Base-by-base conservation (phyloP, 2,329 filamentous ascomycete genomes). In the Aspergillus novoparasiticus region DNA sequence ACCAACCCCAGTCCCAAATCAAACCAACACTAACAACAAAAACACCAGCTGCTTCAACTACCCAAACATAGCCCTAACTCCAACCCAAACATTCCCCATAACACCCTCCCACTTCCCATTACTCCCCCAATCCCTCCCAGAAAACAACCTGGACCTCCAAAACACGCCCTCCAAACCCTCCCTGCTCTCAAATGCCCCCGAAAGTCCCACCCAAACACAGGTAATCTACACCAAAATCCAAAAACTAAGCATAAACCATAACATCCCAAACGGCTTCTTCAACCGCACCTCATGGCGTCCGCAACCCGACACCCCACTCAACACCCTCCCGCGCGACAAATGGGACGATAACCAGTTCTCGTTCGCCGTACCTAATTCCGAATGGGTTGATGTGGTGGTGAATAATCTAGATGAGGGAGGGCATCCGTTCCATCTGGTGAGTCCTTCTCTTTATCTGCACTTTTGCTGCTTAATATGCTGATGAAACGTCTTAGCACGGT, bases 391-490 rank as follows among this genome's bases (percentile, higher is more conserved):
- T 64, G 66, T 84, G 1, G 74, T 83, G 3, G 72, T 84, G 55
- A 85, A 85, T 65, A 85, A 85, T 60, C 72, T 84, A 19, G 83
- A 85, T 61, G 82, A 84, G 46, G 80, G 80, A 8, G 72, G 76
- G 0, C 83, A 85, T 66, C 83, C 83, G 0, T 84, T 84, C 62
- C 83, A 85, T 66, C 63, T 85, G 48, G 80, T 82, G 71, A 61
- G 71, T 26, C 21, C 23, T 60, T 30, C 26, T 36, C 34, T 36
- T 36, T 16, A 6, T 16, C 39, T 14, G 9, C 39, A 19, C 16
- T 4, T 41, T n/a, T 41, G 39, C n/a, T 41, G 3, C 19, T 9
- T 11, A 46, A 4, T 12, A 57, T n/a, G 21, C 28, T 46, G 6
- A 58, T 21, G 26, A 11, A 36, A 39, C 34, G 16, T 34, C 16